Percentiles rank a stretch among this genome's conserved stretches.
Evolutionary conservation across 2,329 filamentous ascomycete genomes (phyloP).

Genomic region (Trichoderma breve): DNA sequence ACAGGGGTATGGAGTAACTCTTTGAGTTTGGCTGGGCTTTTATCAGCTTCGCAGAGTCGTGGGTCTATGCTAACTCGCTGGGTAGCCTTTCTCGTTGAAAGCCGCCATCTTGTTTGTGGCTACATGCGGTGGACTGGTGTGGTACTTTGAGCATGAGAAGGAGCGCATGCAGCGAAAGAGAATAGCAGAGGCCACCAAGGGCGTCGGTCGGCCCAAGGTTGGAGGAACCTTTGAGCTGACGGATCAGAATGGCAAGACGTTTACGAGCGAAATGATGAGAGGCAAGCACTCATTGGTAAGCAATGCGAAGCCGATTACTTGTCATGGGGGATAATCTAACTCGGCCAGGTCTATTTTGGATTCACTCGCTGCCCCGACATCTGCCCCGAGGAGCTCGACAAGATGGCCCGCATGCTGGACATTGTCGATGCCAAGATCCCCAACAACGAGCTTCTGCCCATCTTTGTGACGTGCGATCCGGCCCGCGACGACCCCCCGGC

Average conservation of each 20-base stretch:
- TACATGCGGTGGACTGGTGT: constrained; percentile 72
- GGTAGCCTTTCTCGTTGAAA: constrained; percentile 88
- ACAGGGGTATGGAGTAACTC: constrained; percentile 45
- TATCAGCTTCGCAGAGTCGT: neutral
- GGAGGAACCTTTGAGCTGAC: constrained; percentile 80
- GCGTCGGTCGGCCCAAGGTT: constrained; percentile 88
- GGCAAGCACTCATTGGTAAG: constrained; percentile 78
- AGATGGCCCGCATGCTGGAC: constrained; percentile 97
- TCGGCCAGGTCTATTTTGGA: constrained; percentile 82
- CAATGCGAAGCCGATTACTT: constrained; percentile 26
- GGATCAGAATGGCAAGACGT: constrained; percentile 76
- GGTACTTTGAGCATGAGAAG: constrained; percentile 95
- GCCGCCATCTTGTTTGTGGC: constrained; percentile 81
- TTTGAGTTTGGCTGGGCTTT: neutral
- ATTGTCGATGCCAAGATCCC: constrained; percentile 54
- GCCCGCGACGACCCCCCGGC: constrained; percentile 84
- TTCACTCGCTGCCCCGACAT: constrained; percentile 99
- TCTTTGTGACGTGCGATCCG: constrained; percentile 96
- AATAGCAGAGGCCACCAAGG: constrained; percentile 88
- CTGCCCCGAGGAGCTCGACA: constrained; percentile 97
- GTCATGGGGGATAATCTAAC: constrained; percentile 18
- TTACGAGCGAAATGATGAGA: constrained; percentile 77
- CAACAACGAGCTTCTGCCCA: constrained; percentile 59
- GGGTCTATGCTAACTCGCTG: neutral
- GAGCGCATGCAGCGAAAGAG: constrained; percentile 83